Base-by-base conservation (phyloP, 1,284 basidiomycete genomes). In the Vanrija sp. region DNA sequence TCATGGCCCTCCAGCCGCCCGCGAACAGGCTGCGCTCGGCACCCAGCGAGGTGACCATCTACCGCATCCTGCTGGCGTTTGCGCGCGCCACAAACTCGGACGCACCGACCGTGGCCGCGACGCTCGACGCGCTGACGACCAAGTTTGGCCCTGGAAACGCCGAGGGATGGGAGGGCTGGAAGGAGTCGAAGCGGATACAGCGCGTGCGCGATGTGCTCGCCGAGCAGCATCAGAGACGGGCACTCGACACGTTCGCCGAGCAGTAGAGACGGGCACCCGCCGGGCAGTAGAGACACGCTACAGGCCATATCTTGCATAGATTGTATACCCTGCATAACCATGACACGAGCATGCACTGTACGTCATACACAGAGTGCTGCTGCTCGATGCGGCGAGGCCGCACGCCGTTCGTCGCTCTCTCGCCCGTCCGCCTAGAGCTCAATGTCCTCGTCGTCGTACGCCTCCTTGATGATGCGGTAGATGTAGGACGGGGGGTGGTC, bases 401-500 rank as follows among this genome's bases (percentile, higher is more conserved):
- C 16, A 18, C 4, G 12, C 14, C 37, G 36, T 14, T 31, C 10
- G n/a, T 12, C 31, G 14, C 24, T 19, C 35, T 41, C 31, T n/a
- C 18, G 43, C 19, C 23, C 41, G 25, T n/a, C 15, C 48, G n/a
- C 37, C 41, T 60, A 73, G 23, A 88, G 75, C 65, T 88, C 85
- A 58, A 85, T 83, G 71, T 93, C 89, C 71, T 91, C 89, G 67
- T 94, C 91, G 68, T 93, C 91, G 62, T 93, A 94, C 39, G 88
- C 86, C 75, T 95, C 91, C 68, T 92, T 92, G 73, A 93, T 84
- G 49, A 95, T 78, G 60, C 89, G 81, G 72, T 94, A 92, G 66
- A 94, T 86, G 54, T 90, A 93, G 25, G 90, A 88, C 24, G 90
- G 91, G 38, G 91, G 88, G 69, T 94, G 90, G 71, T 94, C 90